Evolutionary conservation across 2,329 filamentous ascomycete genomes (phyloP).

Genomic region (Penicillium decumbens): DNA sequence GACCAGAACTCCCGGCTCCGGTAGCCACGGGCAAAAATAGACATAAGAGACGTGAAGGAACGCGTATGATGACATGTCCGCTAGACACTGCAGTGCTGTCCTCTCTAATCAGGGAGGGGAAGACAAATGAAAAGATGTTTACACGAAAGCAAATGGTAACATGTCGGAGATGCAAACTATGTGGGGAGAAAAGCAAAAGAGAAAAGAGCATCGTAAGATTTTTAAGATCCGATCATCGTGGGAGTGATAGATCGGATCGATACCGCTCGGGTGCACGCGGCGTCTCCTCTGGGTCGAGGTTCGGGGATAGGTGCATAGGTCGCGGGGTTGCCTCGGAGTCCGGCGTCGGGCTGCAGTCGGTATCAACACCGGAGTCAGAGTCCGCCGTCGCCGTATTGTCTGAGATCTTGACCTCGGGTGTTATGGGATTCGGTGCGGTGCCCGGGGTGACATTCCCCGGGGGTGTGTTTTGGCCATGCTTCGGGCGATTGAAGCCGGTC

Average conservation of each 20-base stretch:
- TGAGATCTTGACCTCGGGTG: constrained; percentile 15
- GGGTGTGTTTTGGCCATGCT: constrained; percentile 31
- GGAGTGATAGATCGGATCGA: constrained; percentile 14
- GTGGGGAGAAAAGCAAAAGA: constrained; percentile 11
- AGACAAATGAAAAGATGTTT: constrained; percentile 15
- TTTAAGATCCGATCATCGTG: background rate
- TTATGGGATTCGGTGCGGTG: constrained; percentile 17
- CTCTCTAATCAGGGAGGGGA: background rate
- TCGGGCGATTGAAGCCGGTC: constrained; percentile 10
- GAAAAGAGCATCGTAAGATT: constrained; percentile 5
- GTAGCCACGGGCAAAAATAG: constrained; percentile 16
- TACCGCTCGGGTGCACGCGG: constrained; percentile 25
- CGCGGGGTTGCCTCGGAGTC: constrained; percentile 35
- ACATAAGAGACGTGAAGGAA: constrained; percentile 26
- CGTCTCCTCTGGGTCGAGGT: constrained; percentile 24
- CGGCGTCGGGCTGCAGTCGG: constrained; percentile 20
- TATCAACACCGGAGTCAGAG: constrained; percentile 13
- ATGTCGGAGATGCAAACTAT: constrained; percentile 10
- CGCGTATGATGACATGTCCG: constrained; percentile 18
- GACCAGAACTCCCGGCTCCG: constrained; percentile 20
- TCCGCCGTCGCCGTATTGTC: constrained; percentile 8
- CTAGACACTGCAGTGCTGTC: constrained; percentile 4
- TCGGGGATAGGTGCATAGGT: constrained; percentile 29
- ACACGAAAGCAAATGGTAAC: constrained; percentile 16
- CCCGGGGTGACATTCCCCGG: constrained; percentile 20